phyloP scores from a whole-genome alignment of 2,329 filamentous ascomycete species.

The Fusarium sacchari region DNA sequence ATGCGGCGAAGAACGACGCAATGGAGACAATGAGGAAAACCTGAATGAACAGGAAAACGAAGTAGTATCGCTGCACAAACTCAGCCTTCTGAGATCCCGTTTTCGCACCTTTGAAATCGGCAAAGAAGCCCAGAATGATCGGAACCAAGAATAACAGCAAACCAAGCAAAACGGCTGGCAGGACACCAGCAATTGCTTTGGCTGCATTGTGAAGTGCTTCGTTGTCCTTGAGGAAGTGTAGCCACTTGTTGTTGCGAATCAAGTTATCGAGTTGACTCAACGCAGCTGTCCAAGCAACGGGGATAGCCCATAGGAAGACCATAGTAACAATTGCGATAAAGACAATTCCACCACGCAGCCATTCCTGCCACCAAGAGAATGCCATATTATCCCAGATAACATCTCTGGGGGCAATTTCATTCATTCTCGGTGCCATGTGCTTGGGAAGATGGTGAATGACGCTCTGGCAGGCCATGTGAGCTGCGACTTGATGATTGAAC shows the following conservation, averaged over 20 bases:
- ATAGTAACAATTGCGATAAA: conserved; percentile 75
- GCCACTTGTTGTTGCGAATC: conserved; percentile 72
- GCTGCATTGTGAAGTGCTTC: conserved; percentile 67
- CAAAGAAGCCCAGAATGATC: conserved; percentile 78
- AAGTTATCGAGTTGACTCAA: conserved; percentile 81
- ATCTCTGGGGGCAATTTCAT: conserved; percentile 94
- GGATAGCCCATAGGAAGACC: conserved; percentile 89
- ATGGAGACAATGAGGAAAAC: conserved; percentile 94
- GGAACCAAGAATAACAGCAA: conserved; percentile 85
- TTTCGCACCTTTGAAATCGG: conserved; percentile 79
- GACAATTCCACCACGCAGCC: conserved; percentile 75
- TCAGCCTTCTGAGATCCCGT: conserved; percentile 83
- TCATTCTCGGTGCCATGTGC: conserved; percentile 89
- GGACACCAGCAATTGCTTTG: conserved; percentile 79
- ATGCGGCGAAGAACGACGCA: conserved; percentile 74
- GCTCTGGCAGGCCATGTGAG: conserved; percentile 97
- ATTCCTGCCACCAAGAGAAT: conserved; percentile 92
- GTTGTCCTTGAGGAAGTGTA: conserved; percentile 74
- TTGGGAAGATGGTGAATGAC: conserved; percentile 90
- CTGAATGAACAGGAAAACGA: conserved; percentile 92
- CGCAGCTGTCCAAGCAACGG: conserved; percentile 86
- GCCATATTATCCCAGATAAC: conserved; percentile 99
- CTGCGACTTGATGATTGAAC: conserved; percentile 97
- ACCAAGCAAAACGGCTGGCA: conserved; percentile 81
- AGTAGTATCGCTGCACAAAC: conserved; percentile 92